Evolutionary conservation across 345 rosid genomes (phyloP).

Genomic region (Murraya paniculata): DNA sequence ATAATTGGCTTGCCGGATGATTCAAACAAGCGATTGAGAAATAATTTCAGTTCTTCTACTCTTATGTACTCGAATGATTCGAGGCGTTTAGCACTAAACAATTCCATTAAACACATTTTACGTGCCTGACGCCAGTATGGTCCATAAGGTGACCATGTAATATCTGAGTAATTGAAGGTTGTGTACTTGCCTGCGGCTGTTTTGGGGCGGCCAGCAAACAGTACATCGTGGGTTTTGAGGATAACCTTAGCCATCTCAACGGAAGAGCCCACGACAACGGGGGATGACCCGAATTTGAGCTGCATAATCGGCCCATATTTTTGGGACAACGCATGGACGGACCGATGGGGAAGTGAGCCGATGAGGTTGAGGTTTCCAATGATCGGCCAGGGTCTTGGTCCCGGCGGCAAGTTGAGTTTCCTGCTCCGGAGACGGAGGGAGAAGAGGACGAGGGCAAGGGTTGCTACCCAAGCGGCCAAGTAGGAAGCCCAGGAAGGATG

Average conservation of each 20-base stretch:
- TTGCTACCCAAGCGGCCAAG: slow-evolving; percentile 29
- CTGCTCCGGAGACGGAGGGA: slow-evolving; percentile 28
- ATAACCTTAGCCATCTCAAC: slow-evolving; percentile 31
- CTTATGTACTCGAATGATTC: slow-evolving; percentile 60
- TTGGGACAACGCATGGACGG: slow-evolving; percentile 49
- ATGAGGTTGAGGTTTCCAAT: slow-evolving; percentile 70
- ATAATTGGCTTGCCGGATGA: slow-evolving; percentile 18
- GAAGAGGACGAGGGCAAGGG: slow-evolving; percentile 34
- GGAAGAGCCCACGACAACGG: too few species aligned
- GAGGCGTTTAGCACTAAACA: slow-evolving; percentile 59
- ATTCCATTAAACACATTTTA: slow-evolving; percentile 53
- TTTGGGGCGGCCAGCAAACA: slow-evolving; percentile 47
- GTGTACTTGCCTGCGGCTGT: slow-evolving; percentile 63
- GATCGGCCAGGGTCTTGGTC: slow-evolving; percentile 66
- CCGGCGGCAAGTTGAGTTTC: slow-evolving; percentile 49
- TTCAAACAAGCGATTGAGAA: slow-evolving; percentile 23
- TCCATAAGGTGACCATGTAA: slow-evolving; percentile 66
- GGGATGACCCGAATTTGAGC: background rate
- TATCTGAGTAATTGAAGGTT: slow-evolving; percentile 57
- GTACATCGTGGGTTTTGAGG: slow-evolving; percentile 52
- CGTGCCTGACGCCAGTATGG: slow-evolving; percentile 71
- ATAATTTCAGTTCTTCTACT: slow-evolving; percentile 37
- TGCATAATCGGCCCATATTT: slow-evolving; percentile 64
- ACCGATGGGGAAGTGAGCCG: slow-evolving; percentile 58
- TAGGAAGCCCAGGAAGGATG: slow-evolving; percentile 21